Conservation (phyloP, 371 early-diverging fungal genomes). For the Paraphysoderma sedebokerense region DNA sequence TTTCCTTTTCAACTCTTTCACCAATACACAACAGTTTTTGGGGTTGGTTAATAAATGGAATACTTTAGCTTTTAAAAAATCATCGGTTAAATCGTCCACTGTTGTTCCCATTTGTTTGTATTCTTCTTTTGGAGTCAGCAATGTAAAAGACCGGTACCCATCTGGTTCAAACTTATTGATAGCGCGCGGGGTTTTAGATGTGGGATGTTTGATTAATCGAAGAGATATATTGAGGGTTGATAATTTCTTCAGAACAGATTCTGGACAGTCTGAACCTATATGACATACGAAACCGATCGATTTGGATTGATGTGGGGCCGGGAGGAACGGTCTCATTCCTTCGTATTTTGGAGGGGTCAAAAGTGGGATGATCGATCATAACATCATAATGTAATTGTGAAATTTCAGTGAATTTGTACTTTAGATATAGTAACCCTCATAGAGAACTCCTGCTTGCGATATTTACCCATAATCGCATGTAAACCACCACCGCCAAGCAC, state of each 20-base stretch:
- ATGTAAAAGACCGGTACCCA: slow-evolving; percentile 26
- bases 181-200: slow-evolving; percentile 21
- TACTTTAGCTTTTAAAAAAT: neutral
- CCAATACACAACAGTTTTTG: slow-evolving; percentile 1
- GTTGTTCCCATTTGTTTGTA: neutral
- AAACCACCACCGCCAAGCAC: slow-evolving; percentile 27
- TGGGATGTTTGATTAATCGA: slow-evolving; percentile 6
- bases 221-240: slow-evolving; percentile 13
- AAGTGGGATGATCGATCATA: too few species aligned
- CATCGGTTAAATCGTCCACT: neutral
- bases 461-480: slow-evolving; percentile 25
- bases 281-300: slow-evolving; percentile 20
- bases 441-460: too few species aligned
- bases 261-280: slow-evolving; percentile 19
- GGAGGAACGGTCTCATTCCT: slow-evolving; percentile 25
- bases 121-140: too few species aligned
- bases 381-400: too few species aligned
- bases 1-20: slow-evolving; percentile 4
- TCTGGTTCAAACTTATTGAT: slow-evolving; percentile 19
- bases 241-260: slow-evolving; percentile 10
- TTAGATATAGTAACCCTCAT: too few species aligned
- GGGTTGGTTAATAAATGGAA: neutral
- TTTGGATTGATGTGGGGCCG: slow-evolving; percentile 6
- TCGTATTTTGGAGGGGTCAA: neutral
- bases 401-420: too few species aligned